These are phyloP conservation scores for Prunus kanzakura DNA, from an alignment of 306 rosid species.

Conservation along the genomic window DNA sequence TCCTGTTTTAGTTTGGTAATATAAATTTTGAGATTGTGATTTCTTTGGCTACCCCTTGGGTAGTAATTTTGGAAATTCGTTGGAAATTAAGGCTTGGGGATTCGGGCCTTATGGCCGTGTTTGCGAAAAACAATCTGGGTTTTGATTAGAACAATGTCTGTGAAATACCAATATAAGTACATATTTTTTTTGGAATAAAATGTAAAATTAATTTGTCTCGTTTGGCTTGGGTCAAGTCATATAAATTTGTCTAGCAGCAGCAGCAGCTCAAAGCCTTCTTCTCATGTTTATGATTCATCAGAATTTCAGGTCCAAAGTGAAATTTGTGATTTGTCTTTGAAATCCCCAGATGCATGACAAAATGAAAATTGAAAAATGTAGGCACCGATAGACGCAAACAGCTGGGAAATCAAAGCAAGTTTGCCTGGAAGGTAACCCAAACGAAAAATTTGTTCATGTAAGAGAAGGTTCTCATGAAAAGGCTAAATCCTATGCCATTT, in stretches of 20 bases:
- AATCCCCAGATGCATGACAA: background rate
- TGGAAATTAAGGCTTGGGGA: background rate
- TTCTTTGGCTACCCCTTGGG: background rate
- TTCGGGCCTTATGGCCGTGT: background rate
- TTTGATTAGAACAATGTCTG: background rate
- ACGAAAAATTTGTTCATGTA: slow-evolving; percentile 11
- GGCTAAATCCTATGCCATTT: slow-evolving; percentile 46
- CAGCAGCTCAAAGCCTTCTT: no score
- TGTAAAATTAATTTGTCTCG: background rate
- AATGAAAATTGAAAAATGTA: slow-evolving; percentile 3
- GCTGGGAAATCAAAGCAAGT: slow-evolving; percentile 38
- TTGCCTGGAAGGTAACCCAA: slow-evolving; percentile 61
- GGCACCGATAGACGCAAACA: slow-evolving; percentile 56
- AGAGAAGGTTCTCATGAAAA: slow-evolving; percentile 65
- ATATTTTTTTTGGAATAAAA: background rate
- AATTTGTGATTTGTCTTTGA: background rate
- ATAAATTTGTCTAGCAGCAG: no score
- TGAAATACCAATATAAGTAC: background rate
- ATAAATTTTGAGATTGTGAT: background rate
- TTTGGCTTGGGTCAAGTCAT: no score
- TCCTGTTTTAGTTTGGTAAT: no score
- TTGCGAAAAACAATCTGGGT: background rate
- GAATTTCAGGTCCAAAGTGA: background rate
- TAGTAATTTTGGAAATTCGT: no score
- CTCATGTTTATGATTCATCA: background rate